A percentile compares a stretch with the other conserved stretches of the same genome.
phyloP scores from a whole-genome alignment of 768 basidiomycete species.

The Boletellus sp. region DNA sequence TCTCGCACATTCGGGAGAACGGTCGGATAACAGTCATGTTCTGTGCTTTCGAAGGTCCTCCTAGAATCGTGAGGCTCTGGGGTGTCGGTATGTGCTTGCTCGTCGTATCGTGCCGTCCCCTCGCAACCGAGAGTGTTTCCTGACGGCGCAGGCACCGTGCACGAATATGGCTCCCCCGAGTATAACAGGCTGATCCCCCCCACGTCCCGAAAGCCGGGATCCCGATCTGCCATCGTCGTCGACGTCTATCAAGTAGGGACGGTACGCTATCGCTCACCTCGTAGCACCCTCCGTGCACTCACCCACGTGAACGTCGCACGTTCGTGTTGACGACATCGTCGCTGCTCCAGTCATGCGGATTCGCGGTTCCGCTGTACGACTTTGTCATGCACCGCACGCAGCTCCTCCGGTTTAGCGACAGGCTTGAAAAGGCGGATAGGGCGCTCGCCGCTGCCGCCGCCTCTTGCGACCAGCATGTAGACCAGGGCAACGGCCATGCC shows the following conservation, averaged over 20 bases:
- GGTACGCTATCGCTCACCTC: slow-evolving; percentile 24
- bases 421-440: slow-evolving; percentile 42
- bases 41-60: slow-evolving; percentile 58
- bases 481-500: not conserved
- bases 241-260: slow-evolving; percentile 56
- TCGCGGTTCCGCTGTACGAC: slow-evolving; percentile 56
- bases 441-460: slow-evolving; percentile 4
- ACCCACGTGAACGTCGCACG: no score
- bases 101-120: not conserved
- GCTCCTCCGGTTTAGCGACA: slow-evolving; percentile 39
- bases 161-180: slow-evolving; percentile 62
- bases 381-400: slow-evolving; percentile 56
- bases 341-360: slow-evolving; percentile 60
- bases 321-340: not conserved
- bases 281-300: not conserved
- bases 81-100: slow-evolving; percentile 43
- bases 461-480: no score
- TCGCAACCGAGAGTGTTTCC: not conserved
- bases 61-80: slow-evolving; percentile 54
- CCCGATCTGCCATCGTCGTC: slow-evolving; percentile 56
- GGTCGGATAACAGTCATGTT: slow-evolving; percentile 62
- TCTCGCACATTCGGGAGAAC: slow-evolving; percentile 61
- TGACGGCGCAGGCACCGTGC: slow-evolving; percentile 43
- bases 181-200: slow-evolving; percentile 51
- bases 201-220: slow-evolving; percentile 50